Evolutionary conservation across 305 asterid species (phyloP), one percentile per base, ranked within the genome.

Genomic region (Fraxinus platypoda): DNA sequence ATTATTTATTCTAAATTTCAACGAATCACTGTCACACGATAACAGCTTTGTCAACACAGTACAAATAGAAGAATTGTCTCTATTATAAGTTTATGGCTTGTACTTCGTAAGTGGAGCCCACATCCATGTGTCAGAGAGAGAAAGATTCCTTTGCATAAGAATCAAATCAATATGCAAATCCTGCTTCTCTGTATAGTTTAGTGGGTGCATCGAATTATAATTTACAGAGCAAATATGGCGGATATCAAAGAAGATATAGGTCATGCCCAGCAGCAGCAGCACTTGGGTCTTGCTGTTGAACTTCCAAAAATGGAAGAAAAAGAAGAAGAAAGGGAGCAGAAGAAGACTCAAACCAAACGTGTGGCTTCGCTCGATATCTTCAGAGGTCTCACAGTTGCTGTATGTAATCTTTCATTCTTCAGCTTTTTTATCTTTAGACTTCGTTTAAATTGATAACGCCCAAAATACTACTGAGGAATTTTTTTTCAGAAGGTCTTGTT

Each of bases 331-430:
- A 57, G 78, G n/a, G 64, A 78, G 49, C 83, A 57, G 52, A 81
- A 41, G 68, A 59, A 57, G 76, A 25, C 87, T 6, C 81, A 71
- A 80, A 68, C 91, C 0, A 90, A 91, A 85, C 89, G 98, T 31
- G 86, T 92, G 9, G 92, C 94, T 19, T 90, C 96, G 25, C 87
- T 94, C 37, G 97, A 94, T 83, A 84, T 90, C 78, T 92, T 92
- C 86, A 88, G 97, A 90, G 98, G 97, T 83, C 94, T 94, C 80
- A 92, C 96, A 30, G 94, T 94, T 38, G 96, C 94, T 82, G 97
- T 94, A 90, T 66, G 71, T 78, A 4, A 75, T 17, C 15, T 19
- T 54, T 11, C 34, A 12, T 13, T 28, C 30, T 49, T 25, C n/a
- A 28, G 23, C 43, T 73, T 41, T 28, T 74, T 81, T 30, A 4